Evolutionary conservation across 2,329 filamentous ascomycete species (phyloP).

Genomic region (Colletotrichum zoysiae): DNA sequence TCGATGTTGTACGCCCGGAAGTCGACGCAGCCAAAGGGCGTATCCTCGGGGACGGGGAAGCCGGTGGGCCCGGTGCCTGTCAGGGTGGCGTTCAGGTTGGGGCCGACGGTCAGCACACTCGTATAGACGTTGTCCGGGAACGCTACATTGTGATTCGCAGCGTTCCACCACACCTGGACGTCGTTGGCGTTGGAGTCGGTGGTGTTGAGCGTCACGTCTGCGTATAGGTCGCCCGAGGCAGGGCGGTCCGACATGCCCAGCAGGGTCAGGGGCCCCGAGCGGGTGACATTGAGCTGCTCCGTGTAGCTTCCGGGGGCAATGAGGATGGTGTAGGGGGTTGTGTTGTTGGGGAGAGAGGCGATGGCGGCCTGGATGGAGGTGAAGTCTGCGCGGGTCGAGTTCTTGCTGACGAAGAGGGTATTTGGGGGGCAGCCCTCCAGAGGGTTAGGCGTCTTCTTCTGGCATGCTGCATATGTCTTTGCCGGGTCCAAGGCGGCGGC

Average conservation of each 20-base stretch:
- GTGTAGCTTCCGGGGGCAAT: constrained; percentile 71
- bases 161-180: constrained; percentile 70
- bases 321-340: constrained; percentile 65
- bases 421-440: constrained; percentile 53
- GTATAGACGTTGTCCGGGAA: constrained; percentile 73
- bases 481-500: constrained; percentile 42
- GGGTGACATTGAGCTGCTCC: constrained; percentile 76
- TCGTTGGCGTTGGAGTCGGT: constrained; percentile 51
- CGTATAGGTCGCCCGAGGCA: constrained; percentile 48
- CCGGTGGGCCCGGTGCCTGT: constrained; percentile 74
- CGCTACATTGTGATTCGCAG: constrained; percentile 62
- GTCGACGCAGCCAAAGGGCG: constrained; percentile 72
- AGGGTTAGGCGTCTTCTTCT: constrained; percentile 50
- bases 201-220: constrained; percentile 58
- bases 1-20: constrained; percentile 77
- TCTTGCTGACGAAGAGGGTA: constrained; percentile 57
- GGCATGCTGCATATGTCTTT: constrained; percentile 49
- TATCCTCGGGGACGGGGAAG: constrained; percentile 69
- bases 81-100: constrained; percentile 71
- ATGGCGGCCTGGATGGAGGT: constrained; percentile 57
- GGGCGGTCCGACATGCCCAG: constrained; percentile 68
- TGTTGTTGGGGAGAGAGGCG: constrained; percentile 55
- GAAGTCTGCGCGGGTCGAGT: constrained; percentile 52
- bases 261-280: constrained; percentile 70
- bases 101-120: constrained; percentile 71